Conservation (phyloP, 2,329 filamentous ascomycete genomes). For the Colletotrichum theobromicola region DNA sequence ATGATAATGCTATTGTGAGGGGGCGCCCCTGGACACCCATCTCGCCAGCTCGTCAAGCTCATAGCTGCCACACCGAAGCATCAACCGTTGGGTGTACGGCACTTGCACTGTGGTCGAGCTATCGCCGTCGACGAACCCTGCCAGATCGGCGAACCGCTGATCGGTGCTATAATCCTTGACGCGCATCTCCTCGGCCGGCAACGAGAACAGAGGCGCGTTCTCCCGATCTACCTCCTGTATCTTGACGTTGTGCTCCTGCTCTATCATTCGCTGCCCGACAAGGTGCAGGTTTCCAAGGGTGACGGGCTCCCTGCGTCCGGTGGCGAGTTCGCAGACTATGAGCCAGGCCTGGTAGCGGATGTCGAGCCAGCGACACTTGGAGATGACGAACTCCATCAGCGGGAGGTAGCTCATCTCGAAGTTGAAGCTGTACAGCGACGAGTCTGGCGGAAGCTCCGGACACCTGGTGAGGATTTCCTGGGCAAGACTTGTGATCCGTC, state of each 20-base stretch:
- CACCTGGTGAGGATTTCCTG: background rate
- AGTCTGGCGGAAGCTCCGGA: background rate
- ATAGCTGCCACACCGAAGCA: slow-evolving; percentile 12
- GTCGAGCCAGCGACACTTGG: slow-evolving; percentile 18
- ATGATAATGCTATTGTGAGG: background rate
- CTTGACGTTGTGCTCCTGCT: slow-evolving; percentile 10
- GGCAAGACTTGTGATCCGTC: background rate
- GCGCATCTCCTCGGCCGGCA: slow-evolving; percentile 19
- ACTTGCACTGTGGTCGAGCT: background rate
- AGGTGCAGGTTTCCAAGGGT: background rate
- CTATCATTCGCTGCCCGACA: background rate
- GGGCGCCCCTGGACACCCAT: background rate
- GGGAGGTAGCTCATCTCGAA: slow-evolving; percentile 14
- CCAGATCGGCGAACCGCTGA: background rate
- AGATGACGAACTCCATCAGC: slow-evolving; percentile 12
- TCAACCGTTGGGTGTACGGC: slow-evolving; percentile 1
- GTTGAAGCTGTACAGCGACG: background rate
- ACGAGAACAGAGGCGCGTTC: slow-evolving; percentile 6
- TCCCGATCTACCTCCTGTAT: background rate
- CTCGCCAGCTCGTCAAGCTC: slow-evolving; percentile 8
- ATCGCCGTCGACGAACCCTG: background rate
- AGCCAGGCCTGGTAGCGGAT: slow-evolving; percentile 12
- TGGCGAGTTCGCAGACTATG: background rate
- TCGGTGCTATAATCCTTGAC: slow-evolving; percentile 7
- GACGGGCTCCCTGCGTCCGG: background rate